Base-by-base conservation (phyloP, 2,329 filamentous ascomycete species). In the Ophiostoma triangulosporum region DNA sequence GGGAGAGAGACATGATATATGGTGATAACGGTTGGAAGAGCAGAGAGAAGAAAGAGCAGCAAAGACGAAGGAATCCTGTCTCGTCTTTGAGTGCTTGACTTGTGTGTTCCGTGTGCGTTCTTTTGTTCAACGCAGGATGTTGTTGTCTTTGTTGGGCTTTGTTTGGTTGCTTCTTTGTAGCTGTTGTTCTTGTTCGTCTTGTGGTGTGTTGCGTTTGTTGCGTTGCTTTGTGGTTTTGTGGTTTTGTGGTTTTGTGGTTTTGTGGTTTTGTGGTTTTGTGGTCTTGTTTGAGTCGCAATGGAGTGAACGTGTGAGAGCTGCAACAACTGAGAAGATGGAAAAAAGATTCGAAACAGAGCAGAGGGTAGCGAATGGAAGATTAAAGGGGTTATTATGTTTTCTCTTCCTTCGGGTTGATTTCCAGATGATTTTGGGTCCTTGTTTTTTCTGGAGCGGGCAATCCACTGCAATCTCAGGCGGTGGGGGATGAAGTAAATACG, bases 301-400 rank as follows among this genome's bases (percentile, higher is more conserved):
- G 11, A 33, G 32, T 14, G 14, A 14, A 36, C 33, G 33, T n/a
- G 33, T 17, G n/a, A n/a, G n/a, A n/a, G n/a, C n/a, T n/a, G n/a
- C n/a, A 36, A 7, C 38, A 43, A 43, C 20, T 12, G 29, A 31
- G n/a, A 31, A 31, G 29, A 31, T 8, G 35, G 17, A 38, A 9
- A 38, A 38, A 12, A n/a, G n/a, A 33, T n/a, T 38, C 8, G 35
- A 38, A 38, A 20, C 20, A 43, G 20, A 43, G n/a, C n/a, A n/a
- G n/a, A n/a, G n/a, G n/a, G n/a, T n/a, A 43, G 11, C 22, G 20
- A 40, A 27, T 20, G 14, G 33, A 20, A 48, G 17, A 36, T 31
- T 35, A 26, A 36, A 29, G 43, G 43, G 46, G n/a, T 43, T 54
- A 43, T 35, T 48, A 48, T 51, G 32, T 51, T 26, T 50, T 53